These are phyloP conservation scores for Tricholoma flavovirens DNA, from an alignment of 768 basidiomycete genomes.

Conservation along the genomic window DNA sequence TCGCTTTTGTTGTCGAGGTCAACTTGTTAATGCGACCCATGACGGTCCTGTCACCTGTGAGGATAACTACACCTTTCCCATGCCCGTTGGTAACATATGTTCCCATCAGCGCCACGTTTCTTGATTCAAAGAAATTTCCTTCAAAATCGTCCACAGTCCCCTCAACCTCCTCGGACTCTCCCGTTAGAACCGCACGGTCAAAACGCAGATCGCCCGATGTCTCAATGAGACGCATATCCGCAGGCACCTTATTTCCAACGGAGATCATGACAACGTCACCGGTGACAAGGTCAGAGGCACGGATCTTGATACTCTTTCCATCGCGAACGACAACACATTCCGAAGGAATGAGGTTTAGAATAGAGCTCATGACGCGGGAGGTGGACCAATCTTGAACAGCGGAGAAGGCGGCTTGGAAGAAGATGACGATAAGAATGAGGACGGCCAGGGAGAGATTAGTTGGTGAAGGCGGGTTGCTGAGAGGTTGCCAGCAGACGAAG, in stretches of 20 bases:
- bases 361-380: slow-evolving; percentile 15
- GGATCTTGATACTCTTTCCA: slow-evolving; percentile 11
- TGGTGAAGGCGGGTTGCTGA: slow-evolving; percentile 9
- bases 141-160: slow-evolving; percentile 39
- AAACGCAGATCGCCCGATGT: slow-evolving; percentile 47
- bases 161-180: slow-evolving; percentile 42
- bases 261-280: slow-evolving; percentile 13
- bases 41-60: slow-evolving; percentile 37
- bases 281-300: slow-evolving; percentile 10
- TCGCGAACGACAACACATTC: slow-evolving; percentile 14
- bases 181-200: slow-evolving; percentile 50
- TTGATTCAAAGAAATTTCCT: slow-evolving; percentile 41
- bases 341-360: slow-evolving; percentile 15
- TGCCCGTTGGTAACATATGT: slow-evolving; percentile 38
- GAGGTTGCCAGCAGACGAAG: slow-evolving; percentile 15
- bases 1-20: slow-evolving; percentile 40
- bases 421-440: slow-evolving; percentile 11
- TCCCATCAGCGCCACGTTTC: slow-evolving; percentile 44
- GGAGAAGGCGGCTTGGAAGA: slow-evolving; percentile 11
- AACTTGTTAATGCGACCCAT: slow-evolving; percentile 54
- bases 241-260: slow-evolving; percentile 16
- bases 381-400: slow-evolving; percentile 15
- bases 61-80: slow-evolving; percentile 36
- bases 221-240: slow-evolving; percentile 48
- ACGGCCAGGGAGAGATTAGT: slow-evolving; percentile 16